These are phyloP conservation scores for Moesziomyces sp. DNA, from an alignment of 1,284 basidiomycete genomes.

Conservation along the genomic window DNA sequence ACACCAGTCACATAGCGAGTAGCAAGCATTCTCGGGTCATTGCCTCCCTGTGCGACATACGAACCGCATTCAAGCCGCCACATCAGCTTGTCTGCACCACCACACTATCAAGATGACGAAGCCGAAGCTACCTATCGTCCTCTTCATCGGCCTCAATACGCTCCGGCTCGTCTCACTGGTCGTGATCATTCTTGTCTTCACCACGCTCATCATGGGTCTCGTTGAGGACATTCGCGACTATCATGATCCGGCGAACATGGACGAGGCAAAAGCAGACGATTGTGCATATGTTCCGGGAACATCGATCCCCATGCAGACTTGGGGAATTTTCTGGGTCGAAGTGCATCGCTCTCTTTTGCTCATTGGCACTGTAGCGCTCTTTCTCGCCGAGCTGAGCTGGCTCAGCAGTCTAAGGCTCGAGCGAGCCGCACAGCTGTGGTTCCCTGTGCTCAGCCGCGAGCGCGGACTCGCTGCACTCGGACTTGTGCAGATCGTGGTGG, in stretches of 20 bases:
- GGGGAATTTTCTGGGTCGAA: slow-evolving; percentile 61
- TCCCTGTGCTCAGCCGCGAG: slow-evolving; percentile 42
- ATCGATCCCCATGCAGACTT: slow-evolving; percentile 51
- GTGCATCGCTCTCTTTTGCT: slow-evolving; percentile 46
- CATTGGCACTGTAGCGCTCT: slow-evolving; percentile 20
- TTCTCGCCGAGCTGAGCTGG: slow-evolving; percentile 49
- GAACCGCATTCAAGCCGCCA: too few relatives aligned
- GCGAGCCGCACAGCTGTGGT: slow-evolving; percentile 18
- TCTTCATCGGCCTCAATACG: slow-evolving; percentile 48
- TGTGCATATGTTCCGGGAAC: slow-evolving; percentile 55
- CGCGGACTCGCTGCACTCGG: slow-evolving; percentile 46
- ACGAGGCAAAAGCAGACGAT: slow-evolving; percentile 21
- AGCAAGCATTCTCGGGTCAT: too few relatives aligned
- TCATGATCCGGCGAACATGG: slow-evolving; percentile 21
- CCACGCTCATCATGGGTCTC: slow-evolving; percentile 41
- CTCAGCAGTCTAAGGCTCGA: slow-evolving; percentile 20
- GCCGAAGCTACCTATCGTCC: slow-evolving; percentile 3
- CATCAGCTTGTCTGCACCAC: too few relatives aligned
- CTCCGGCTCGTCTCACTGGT: slow-evolving; percentile 45
- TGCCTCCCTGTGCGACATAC: too few relatives aligned
- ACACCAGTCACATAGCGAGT: too few relatives aligned
- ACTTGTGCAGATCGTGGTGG: slow-evolving; percentile 39
- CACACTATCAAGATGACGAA: slow-evolving; percentile 1
- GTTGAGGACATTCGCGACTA: slow-evolving; percentile 37
- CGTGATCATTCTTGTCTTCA: slow-evolving; percentile 36